Base-by-base conservation (phyloP, 768 basidiomycete species). In the Russula sp. region DNA sequence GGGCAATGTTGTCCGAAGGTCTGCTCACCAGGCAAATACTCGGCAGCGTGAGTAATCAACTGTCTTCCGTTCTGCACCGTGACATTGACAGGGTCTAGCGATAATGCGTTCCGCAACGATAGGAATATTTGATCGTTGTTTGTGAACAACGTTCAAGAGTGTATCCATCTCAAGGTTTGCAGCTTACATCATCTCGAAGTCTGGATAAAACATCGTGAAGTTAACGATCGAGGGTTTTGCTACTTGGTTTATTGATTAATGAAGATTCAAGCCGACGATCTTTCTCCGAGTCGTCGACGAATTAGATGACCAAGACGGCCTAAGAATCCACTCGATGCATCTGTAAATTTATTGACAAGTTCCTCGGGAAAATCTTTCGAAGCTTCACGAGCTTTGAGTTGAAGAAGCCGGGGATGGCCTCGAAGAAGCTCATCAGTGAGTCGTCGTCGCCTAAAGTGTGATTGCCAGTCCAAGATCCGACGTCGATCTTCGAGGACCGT, bases 391-490 rank as follows among this genome's bases (percentile, higher is more conserved):
- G 7, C 11, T 24, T 32, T 7, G 61, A 62, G 16, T 16, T n/a
- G 20, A 24, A 57, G 18, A 57, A 62, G 6, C 55, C n/a, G 9
- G 61, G 61, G 18, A 62, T 28, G 20, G 46, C 20, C 0, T 26
- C 48, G 8, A 62, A 57, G 34, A 62, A 62, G 9, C 11, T 26
- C 14, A 57, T 36, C 9, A 56, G 48, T 24, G 28, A 7, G 13
- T 28, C 30, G 9, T 62, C 61, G 4, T 50, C 55, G 6, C 16
- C 20, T 20, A 57, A n/a, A 57, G 46, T 1, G 2, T 2, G 2
- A 62, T 6, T 24, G 46, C 54, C 48, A 36, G 16, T n/a, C 6
- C 7, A 62, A 32, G 28, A 55, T 28, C 0, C 8, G 18, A 14
- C 2, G 36, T 62, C 55, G 16, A 62, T 57, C 0, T 57, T 28